Evolutionary conservation across 2,329 filamentous ascomycete species (phyloP).

Genomic region (Penicillium sp.): DNA sequence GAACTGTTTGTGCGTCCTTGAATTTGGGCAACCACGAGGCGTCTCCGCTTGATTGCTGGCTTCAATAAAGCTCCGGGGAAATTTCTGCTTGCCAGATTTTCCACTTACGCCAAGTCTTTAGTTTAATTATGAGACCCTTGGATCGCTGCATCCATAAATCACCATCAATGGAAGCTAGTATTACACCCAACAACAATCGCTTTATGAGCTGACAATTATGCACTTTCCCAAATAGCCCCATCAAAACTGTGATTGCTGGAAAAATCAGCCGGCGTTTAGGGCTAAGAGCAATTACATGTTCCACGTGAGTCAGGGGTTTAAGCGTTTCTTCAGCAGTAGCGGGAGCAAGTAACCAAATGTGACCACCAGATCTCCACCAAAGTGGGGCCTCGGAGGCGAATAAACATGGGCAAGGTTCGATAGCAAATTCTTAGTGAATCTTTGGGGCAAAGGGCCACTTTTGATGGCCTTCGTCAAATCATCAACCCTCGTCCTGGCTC

Average conservation of each 20-base stretch:
- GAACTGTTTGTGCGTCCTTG: background rate
- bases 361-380: background rate
- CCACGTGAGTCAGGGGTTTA: background rate
- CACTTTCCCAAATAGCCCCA: background rate
- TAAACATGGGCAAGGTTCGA: background rate
- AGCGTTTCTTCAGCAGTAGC: background rate
- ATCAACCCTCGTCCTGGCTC: background rate
- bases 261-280: background rate
- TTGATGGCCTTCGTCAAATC: background rate
- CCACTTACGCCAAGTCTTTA: background rate
- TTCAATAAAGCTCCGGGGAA: background rate
- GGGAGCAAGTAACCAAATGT: background rate
- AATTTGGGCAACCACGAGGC: background rate
- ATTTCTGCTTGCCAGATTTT: background rate
- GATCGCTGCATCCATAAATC: background rate
- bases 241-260: background rate
- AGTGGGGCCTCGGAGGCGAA: background rate
- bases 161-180: background rate
- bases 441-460: background rate
- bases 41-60: background rate
- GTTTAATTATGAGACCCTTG: background rate
- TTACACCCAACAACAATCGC: background rate
- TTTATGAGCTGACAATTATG: background rate
- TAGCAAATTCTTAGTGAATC: background rate
- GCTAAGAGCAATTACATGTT: background rate